Evolutionary conservation across 169 alveolate species (phyloP).

Genomic region (Cryptosporidium meleagridis): DNA sequence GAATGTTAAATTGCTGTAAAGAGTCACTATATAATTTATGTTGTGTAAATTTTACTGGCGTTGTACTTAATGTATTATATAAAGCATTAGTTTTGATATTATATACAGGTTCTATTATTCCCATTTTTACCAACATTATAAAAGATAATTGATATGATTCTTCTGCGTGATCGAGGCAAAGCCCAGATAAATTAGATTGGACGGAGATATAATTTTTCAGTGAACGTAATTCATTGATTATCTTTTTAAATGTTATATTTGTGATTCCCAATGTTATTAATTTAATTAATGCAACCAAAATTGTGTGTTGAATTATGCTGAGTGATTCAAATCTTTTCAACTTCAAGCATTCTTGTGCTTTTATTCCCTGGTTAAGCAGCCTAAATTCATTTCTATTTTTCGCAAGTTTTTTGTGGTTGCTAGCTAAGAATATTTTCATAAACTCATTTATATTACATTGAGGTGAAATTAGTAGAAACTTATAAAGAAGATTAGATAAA

Average conservation of each 20-base stretch:
- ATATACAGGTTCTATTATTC: slow-evolving; percentile 51
- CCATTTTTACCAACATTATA: slow-evolving; percentile 38
- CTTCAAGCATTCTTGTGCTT: background rate
- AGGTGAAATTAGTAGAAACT: slow-evolving; percentile 44
- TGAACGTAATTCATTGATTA: slow-evolving; percentile 30
- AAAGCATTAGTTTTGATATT: background rate
- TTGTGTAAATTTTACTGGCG: slow-evolving; percentile 48
- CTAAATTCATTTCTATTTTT: slow-evolving; percentile 2
- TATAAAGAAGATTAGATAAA: background rate
- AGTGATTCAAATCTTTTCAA: slow-evolving; percentile 20
- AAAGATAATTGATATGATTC: slow-evolving; percentile 50
- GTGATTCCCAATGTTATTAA: slow-evolving; percentile 9
- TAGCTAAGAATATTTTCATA: slow-evolving; percentile 5
- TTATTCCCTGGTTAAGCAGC: slow-evolving; percentile 6
- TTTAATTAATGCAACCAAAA: slow-evolving; percentile 37
- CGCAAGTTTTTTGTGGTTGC: background rate
- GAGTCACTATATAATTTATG: slow-evolving; percentile 19
- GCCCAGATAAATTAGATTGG: slow-evolving; percentile 28
- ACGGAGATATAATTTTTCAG: slow-evolving; percentile 1
- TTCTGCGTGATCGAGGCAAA: slow-evolving; percentile 43
- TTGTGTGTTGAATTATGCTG: slow-evolving; percentile 51
- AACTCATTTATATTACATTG: slow-evolving; percentile 5
- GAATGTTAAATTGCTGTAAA: slow-evolving; percentile 25
- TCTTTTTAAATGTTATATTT: slow-evolving; percentile 36
- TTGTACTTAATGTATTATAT: background rate